Evolutionary conservation across 2,329 filamentous ascomycete species (phyloP).

Genomic region (Cercospora canescens): DNA sequence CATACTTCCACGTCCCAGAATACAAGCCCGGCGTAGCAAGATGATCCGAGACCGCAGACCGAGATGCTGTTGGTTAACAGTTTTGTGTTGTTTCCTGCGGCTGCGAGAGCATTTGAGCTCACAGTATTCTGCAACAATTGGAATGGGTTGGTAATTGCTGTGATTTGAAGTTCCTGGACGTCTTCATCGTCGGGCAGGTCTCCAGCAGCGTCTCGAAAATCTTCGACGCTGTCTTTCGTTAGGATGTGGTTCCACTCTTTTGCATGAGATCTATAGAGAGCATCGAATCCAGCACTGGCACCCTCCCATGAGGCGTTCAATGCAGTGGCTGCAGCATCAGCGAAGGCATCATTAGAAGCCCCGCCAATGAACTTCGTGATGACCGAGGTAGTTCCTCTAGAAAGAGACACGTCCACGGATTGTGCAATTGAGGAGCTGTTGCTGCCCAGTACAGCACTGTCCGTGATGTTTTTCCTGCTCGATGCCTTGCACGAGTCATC

Average conservation of each 20-base stretch:
- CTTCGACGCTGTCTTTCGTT: conserved; percentile 62
- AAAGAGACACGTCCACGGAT: conserved; percentile 55
- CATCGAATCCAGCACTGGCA: conserved; percentile 55
- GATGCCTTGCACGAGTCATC: conserved; percentile 39
- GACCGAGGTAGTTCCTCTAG: conserved; percentile 53
- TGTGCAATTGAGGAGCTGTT: conserved; percentile 68
- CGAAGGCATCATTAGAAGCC: conserved; percentile 68
- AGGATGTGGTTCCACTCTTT: conserved; percentile 64
- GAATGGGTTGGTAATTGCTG: conserved; percentile 56
- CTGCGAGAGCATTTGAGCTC: conserved; percentile 54
- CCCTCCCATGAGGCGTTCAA: conserved; percentile 55
- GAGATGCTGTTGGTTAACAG: conserved; percentile 65
- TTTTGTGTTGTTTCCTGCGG: conserved; percentile 48
- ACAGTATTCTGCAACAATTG: conserved; percentile 59
- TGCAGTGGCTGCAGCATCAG: conserved; percentile 57
- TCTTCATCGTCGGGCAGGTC: conserved; percentile 58
- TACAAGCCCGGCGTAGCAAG: conserved; percentile 66
- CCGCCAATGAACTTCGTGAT: conserved; percentile 68
- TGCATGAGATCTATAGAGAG: conserved; percentile 57
- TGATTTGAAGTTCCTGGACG: conserved; percentile 58
- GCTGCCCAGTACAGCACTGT: conserved; percentile 50
- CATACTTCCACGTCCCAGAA: conserved; percentile 69
- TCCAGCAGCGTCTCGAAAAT: conserved; percentile 58
- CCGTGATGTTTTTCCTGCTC: conserved; percentile 45
- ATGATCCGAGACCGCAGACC: conserved; percentile 67